Evolutionary conservation across 2,329 filamentous ascomycete species (phyloP).

Genomic region (Talaromyces sp.): DNA sequence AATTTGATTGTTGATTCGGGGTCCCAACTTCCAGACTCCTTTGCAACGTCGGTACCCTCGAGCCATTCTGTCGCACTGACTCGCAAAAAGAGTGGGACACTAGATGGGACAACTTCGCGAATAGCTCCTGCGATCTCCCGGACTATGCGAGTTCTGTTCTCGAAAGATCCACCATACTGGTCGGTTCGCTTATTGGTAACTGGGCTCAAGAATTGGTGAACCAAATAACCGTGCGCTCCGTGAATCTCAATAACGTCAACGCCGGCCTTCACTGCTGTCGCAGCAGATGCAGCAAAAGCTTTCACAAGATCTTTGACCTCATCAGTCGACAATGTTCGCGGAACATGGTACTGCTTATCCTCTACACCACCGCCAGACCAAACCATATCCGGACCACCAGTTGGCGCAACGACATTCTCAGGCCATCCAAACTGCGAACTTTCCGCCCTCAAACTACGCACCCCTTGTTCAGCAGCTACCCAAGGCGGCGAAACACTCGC

Average conservation of each 20-base stretch:
- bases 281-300: constrained; percentile 57
- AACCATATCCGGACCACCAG: constrained; percentile 49
- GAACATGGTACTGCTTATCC: constrained; percentile 52
- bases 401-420: constrained; percentile 44
- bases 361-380: constrained; percentile 53
- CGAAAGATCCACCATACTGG: constrained; percentile 48
- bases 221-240: constrained; percentile 72
- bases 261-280: constrained; percentile 63
- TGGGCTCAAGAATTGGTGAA: constrained; percentile 67
- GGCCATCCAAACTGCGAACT: constrained; percentile 54
- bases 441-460: constrained; percentile 37
- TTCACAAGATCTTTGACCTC: constrained; percentile 65
- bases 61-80: constrained; percentile 73
- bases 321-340: constrained; percentile 62
- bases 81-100: constrained; percentile 68
- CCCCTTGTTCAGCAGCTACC: constrained; percentile 26
- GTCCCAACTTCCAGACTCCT: constrained; percentile 35
- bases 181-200: constrained; percentile 64
- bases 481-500: constrained; percentile 54
- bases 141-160: constrained; percentile 64
- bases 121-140: constrained; percentile 52
- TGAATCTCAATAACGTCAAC: constrained; percentile 78
- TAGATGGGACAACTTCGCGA: constrained; percentile 57
- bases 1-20: constrained; percentile 39
- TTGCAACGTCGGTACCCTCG: constrained; percentile 43